Evolutionary conservation across 1,139 yeast species (phyloP).

Genomic region (Casaregolazyma lundiana): DNA sequence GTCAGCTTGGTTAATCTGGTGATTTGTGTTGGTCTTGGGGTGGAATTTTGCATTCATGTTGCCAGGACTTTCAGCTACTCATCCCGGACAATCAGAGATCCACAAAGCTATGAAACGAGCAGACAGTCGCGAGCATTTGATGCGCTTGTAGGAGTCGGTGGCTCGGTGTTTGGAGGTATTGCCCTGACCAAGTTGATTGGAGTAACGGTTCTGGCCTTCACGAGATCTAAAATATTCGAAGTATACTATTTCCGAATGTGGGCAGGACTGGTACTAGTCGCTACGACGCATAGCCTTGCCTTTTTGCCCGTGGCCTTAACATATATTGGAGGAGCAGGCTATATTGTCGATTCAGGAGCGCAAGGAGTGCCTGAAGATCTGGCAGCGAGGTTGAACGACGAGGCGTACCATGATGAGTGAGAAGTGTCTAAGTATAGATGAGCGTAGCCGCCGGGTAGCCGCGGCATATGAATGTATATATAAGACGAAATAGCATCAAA

Average conservation of each 20-base stretch:
- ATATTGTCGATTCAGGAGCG: slow-evolving; percentile 35
- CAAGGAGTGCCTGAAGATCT: slow-evolving; percentile 31
- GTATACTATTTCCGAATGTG: slow-evolving; percentile 94
- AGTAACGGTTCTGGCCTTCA: slow-evolving; percentile 77
- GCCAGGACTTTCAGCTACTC: slow-evolving; percentile 65
- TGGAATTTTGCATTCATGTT: slow-evolving; percentile 87
- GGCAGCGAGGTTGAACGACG: slow-evolving; percentile 24
- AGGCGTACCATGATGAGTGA: slow-evolving; percentile 9
- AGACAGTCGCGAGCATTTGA: slow-evolving; percentile 45
- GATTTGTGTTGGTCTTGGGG: slow-evolving; percentile 87
- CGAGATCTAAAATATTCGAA: slow-evolving; percentile 80
- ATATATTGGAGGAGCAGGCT: slow-evolving; percentile 56
- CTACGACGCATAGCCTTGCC: slow-evolving; percentile 72
- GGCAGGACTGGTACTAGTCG: slow-evolving; percentile 73
- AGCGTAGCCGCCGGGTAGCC: neutral
- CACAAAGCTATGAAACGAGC: slow-evolving; percentile 19
- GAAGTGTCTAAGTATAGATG: neutral
- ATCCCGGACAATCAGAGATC: neutral
- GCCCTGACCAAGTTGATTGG: slow-evolving; percentile 88
- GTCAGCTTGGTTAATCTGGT: slow-evolving; percentile 82
- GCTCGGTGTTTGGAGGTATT: slow-evolving; percentile 85
- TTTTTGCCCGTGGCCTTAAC: slow-evolving; percentile 73
- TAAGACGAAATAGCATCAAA: neutral
- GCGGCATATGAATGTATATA: neutral
- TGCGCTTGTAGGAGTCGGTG: slow-evolving; percentile 73